These are phyloP conservation scores for Skeletonema costatum DNA, from an alignment of 108 stramenopile species.

Conservation along the genomic window DNA sequence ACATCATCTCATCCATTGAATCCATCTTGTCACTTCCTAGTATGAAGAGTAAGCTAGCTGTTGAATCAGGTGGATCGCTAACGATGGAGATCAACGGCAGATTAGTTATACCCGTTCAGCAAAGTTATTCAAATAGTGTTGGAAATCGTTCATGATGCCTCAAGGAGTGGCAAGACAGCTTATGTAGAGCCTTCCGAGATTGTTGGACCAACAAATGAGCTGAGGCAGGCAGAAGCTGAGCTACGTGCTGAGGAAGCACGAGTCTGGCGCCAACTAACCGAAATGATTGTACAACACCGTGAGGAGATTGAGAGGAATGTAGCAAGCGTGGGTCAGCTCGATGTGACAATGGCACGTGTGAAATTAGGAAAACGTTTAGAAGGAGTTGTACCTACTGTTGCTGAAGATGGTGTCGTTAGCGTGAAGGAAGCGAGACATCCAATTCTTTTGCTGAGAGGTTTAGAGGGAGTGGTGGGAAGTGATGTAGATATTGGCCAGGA, in stretches of 20 bases:
- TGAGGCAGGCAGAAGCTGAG: conserved; percentile 70
- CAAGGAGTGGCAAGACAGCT: conserved; percentile 87
- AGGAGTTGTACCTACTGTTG: conserved; percentile 82
- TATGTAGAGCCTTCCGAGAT: conserved; percentile 93
- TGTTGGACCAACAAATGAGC: conserved; percentile 90
- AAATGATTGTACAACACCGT: conserved; percentile 56
- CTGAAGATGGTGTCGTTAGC: conserved; percentile 78
- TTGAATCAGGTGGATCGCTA: conserved; percentile 75
- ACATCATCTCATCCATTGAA: conserved; percentile 68
- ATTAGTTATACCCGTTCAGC: conserved; percentile 71
- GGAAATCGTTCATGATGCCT: conserved; percentile 91
- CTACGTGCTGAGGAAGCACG: conserved; percentile 79
- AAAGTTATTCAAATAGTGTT: conserved; percentile 51
- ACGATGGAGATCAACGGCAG: conserved; percentile 71
- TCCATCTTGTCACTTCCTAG: conserved; percentile 58
- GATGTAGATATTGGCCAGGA: conserved; percentile 79
- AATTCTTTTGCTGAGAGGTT: conserved; percentile 74
- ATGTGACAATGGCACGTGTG: conserved; percentile 77
- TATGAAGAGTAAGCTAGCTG: conserved; percentile 66
- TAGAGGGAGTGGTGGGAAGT: conserved; percentile 83
- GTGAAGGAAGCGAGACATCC: conserved; percentile 88
- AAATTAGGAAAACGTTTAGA: conserved; percentile 64
- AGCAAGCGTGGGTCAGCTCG: conserved; percentile 69
- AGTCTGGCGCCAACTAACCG: conserved; percentile 72
- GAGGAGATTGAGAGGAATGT: conserved; percentile 53